Percentiles rank a stretch among this genome's conserved stretches.
Conservation (phyloP, 2,329 filamentous ascomycete species). For the Diaporthe citriasiana region DNA sequence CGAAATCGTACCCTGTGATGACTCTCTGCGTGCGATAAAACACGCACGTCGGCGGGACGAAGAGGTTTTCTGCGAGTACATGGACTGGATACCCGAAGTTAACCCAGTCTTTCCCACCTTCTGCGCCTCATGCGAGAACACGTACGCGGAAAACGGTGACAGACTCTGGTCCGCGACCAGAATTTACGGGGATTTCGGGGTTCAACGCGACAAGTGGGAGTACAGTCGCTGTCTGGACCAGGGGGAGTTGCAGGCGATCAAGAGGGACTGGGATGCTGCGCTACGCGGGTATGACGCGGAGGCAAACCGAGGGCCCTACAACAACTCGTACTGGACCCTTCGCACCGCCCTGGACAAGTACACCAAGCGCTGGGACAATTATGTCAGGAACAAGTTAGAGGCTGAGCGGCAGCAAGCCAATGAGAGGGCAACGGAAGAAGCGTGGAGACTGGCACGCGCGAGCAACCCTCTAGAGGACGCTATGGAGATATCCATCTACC, state of each 20-base stretch:
- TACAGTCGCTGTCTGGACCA: neutral
- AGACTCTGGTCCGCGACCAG: neutral
- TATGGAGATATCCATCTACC: neutral
- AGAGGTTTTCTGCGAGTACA: neutral
- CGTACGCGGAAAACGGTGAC: neutral
- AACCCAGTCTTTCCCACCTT: neutral
- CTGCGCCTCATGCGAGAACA: neutral
- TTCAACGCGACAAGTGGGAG: neutral
- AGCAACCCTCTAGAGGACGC: neutral
- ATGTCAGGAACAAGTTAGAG: neutral
- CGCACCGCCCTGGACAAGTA: neutral
- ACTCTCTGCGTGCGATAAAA: neutral
- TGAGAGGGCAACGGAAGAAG: neutral
- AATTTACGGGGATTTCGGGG: neutral
- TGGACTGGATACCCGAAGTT: neutral
- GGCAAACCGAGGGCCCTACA: neutral
- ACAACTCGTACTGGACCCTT: conserved; percentile 6
- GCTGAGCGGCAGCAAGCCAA: neutral
- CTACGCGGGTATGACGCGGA: too few relatives aligned
- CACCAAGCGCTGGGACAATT: neutral
- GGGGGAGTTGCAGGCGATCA: neutral
- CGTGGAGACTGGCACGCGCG: neutral
- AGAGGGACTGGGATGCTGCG: neutral
- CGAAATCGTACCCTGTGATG: neutral
- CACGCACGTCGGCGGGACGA: neutral